These are phyloP conservation scores for Oryza brachyantha DNA, from an alignment of 176 grass and related monocot species.

Conservation along the genomic window DNA sequence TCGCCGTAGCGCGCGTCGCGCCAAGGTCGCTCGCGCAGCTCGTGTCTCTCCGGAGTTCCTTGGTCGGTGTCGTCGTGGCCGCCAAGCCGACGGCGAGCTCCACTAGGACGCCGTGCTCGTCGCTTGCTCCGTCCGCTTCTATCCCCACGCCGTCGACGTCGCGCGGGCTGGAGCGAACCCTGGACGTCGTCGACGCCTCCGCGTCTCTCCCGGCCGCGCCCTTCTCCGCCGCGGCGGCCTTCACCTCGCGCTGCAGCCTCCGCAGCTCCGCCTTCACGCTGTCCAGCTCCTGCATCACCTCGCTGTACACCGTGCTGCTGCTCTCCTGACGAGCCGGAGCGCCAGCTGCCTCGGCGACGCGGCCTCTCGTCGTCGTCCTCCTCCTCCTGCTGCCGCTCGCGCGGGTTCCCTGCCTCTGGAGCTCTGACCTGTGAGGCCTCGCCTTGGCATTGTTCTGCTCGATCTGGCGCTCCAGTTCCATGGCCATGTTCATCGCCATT, in stretches of 20 bases:
- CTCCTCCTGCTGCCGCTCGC: neutral
- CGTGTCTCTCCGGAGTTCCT: slow-evolving; percentile 4
- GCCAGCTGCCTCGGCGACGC: slow-evolving; percentile 10
- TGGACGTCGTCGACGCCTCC: slow-evolving; percentile 12
- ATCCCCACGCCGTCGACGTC: neutral
- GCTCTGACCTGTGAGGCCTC: slow-evolving; percentile 8
- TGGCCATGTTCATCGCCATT: slow-evolving; percentile 19
- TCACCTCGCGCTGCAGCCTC: slow-evolving; percentile 58
- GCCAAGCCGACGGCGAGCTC: slow-evolving; percentile 32
- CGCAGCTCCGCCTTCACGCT: slow-evolving; percentile 61
- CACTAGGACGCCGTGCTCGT: slow-evolving; percentile 21
- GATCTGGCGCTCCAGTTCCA: slow-evolving; percentile 38
- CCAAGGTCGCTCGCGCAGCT: slow-evolving; percentile 32
- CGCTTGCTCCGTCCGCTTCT: slow-evolving; percentile 26
- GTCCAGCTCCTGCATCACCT: slow-evolving; percentile 57
- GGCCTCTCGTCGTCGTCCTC: neutral
- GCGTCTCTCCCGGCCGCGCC: slow-evolving; percentile 26
- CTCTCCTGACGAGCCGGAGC: neutral
- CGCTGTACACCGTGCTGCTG: slow-evolving; percentile 1
- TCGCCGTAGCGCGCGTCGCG: slow-evolving; percentile 38
- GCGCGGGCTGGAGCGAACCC: neutral
- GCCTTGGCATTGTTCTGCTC: slow-evolving; percentile 40
- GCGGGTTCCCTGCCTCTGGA: neutral
- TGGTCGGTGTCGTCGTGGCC: slow-evolving; percentile 13
- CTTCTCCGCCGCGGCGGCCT: slow-evolving; percentile 33